Base-by-base conservation (phyloP, 2,329 filamentous ascomycete species). In the Fusarium neocosmosporiellum region DNA sequence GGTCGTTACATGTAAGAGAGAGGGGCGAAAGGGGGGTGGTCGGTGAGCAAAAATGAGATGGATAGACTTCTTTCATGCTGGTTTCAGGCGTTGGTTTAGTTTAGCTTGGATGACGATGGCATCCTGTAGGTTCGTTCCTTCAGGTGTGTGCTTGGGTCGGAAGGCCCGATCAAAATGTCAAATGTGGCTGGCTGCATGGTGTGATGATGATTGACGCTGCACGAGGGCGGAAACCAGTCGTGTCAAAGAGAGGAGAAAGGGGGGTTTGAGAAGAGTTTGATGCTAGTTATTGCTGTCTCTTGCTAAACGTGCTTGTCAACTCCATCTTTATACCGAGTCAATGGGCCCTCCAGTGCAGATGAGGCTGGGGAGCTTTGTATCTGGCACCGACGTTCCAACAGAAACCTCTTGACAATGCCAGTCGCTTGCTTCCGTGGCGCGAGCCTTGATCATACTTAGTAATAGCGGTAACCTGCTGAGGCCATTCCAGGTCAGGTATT, bases 71-170 rank as follows among this genome's bases (percentile, higher is more conserved):
- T 20, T 43, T 60, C 66, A 67, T 70, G 61, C 58, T 53, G 34
- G 69, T 72, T 72, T 72, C 69, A 72, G 57, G 69, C 65, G 33
- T 46, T 46, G 43, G 24, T 27, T n/a, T 27, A 13, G 43, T 36
- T 20, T 59, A 43, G 36, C 36, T 43, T 33, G 57, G n/a, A 43
- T 41, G 39, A 27, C 29, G 59, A 43, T 54, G 37, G 7, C 41
- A 24, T 50, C 46, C 24, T 50, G 20, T 46, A 22, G 39, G 39
- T 43, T 22, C 10, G 5, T 20, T 43, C 39, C 39, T 22, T 43
- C 20, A 33, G 9, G 46, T 62, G 48, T 43, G 39, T 54, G 39
- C 18, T n/a, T 54, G 36, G 39, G 53, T 50, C 9, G 37, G 34
- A 41, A 55, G 37, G 46, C 24, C 31, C 64, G 46, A 59, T 50